Evolutionary conservation across 164 flowering plant genomes (phyloP).

Genomic region (Macadamia integrifolia): DNA sequence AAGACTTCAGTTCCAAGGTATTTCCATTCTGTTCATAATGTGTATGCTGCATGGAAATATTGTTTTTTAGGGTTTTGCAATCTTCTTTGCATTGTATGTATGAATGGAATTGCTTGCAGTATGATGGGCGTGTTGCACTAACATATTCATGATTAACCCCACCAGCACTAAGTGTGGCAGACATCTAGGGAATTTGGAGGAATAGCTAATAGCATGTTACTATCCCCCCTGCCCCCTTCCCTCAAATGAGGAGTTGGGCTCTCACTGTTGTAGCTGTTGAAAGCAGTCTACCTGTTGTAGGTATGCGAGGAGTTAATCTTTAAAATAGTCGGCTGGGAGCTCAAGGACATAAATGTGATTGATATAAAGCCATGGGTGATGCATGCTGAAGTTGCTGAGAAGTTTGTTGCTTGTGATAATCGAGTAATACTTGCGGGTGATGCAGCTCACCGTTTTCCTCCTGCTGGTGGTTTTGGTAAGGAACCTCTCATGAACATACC

Average conservation of each 20-base stretch:
- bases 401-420: conserved; percentile 47
- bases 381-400: conserved; percentile 99
- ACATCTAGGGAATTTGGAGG: neutral
- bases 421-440: conserved; percentile 87
- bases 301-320: conserved; percentile 69
- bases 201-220: neutral
- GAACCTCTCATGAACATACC: conserved; percentile 3
- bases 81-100: neutral
- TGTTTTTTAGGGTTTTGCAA: neutral
- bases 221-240: neutral
- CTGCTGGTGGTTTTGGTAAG: conserved; percentile 99
- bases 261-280: conserved; percentile 3
- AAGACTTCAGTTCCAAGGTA: conserved; percentile 79
- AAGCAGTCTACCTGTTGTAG: conserved; percentile 36
- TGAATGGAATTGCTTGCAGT: neutral
- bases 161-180: neutral
- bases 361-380: conserved; percentile 97
- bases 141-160: neutral
- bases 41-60: neutral
- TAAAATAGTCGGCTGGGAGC: conserved; percentile 73
- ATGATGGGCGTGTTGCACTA: neutral
- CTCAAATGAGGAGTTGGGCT: too few species aligned
- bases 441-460: conserved; percentile 98
- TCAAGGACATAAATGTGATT: conserved; percentile 58
- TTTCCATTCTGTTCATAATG: conserved; percentile 9